These are phyloP conservation scores for Astrothelium macrocarpum DNA, from an alignment of 495 filamentous ascomycete species.

Conservation along the genomic window DNA sequence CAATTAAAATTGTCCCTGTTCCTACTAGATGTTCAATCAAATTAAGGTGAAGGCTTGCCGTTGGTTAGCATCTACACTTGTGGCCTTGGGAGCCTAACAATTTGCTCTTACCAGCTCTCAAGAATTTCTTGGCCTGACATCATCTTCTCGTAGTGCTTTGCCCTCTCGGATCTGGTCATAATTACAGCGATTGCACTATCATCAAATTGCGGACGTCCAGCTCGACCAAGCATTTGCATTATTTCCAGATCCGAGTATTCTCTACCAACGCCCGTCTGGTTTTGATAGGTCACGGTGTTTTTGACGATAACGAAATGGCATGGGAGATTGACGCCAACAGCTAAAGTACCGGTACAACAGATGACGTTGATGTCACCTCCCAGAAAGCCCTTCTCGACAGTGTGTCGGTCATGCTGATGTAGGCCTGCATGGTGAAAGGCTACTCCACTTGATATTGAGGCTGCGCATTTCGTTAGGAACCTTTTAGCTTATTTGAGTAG, in stretches of 20 bases:
- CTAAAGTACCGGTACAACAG: slow-evolving; percentile 90
- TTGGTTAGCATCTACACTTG: slow-evolving; percentile 9
- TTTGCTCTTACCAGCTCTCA: slow-evolving; percentile 55
- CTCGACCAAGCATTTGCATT: slow-evolving; percentile 97
- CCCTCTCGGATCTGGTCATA: slow-evolving; percentile 63
- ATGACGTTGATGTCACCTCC: slow-evolving; percentile 75
- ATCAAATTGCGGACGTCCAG: slow-evolving; percentile 89
- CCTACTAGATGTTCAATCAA: slow-evolving; percentile 71
- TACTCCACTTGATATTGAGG: slow-evolving; percentile 58
- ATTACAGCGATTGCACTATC: slow-evolving; percentile 77
- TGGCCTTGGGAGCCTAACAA: too few species aligned
- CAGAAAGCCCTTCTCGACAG: slow-evolving; percentile 64
- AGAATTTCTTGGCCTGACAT: slow-evolving; percentile 72
- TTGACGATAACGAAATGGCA: slow-evolving; percentile 92
- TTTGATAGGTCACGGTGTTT: slow-evolving; percentile 64
- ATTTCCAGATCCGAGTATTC: slow-evolving; percentile 90
- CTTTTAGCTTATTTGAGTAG: not conserved
- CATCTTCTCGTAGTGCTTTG: slow-evolving; percentile 67
- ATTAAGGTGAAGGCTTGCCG: slow-evolving; percentile 61
- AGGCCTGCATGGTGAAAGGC: slow-evolving; percentile 93
- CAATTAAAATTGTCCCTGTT: not conserved
- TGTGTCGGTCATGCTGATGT: slow-evolving; percentile 55
- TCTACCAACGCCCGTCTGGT: slow-evolving; percentile 41
- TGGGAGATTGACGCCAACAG: slow-evolving; percentile 88
- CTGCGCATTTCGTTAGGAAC: slow-evolving; percentile 23